Evolutionary conservation across 352 stramenopile genomes (phyloP), one percentile per base, ranked within the genome.

Genomic region (Globisporangium apiculatum): DNA sequence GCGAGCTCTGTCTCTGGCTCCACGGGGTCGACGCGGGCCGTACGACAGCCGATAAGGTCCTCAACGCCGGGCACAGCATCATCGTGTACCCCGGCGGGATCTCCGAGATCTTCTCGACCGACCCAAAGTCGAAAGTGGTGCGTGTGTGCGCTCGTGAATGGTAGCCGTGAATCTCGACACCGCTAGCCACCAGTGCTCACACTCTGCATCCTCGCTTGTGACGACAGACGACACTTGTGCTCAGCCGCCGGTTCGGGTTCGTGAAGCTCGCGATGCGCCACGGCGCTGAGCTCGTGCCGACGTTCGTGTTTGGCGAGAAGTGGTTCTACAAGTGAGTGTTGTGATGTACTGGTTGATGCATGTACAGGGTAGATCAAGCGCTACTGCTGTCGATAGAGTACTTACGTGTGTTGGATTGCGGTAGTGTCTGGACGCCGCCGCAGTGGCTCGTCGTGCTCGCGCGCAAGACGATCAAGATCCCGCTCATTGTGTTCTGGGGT

Each of bases 261-360:
- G 73, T 92, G 64, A 92, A 90, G 62, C 66, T 92, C 35, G 83
- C 83, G 47, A 87, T 92, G 52, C 78, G 76, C 38, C 78, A 92
- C 46, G 79, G 79, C 11, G 83, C 79, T 1, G 76, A 90, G 24
- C 73, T 92, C 54, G 83, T 92, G 24, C 83, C 83, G 5, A 81
- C 68, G 12, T 90, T 90, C 50, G 83, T 90, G 11, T 92, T 92
- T 53, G 73, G 73, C 51, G 83, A 92, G 57, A 92, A 92, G 68
- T 90, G 68, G 61, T 71, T 90, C 15, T 90, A 35, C 45, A 49
- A 49, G 45, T 48, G 18, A 11, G 45, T 48, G 11, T 24, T 7
- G 24, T 31, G 24, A 3, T 31, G 24, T 31, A 31, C 24, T 31
- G 24, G 24, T 31, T 31, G 24, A 31, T 2, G 24, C 24, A 31